Evolutionary conservation across 2,329 filamentous ascomycete species (phyloP).

Genomic region (Ophiostoma sp.): DNA sequence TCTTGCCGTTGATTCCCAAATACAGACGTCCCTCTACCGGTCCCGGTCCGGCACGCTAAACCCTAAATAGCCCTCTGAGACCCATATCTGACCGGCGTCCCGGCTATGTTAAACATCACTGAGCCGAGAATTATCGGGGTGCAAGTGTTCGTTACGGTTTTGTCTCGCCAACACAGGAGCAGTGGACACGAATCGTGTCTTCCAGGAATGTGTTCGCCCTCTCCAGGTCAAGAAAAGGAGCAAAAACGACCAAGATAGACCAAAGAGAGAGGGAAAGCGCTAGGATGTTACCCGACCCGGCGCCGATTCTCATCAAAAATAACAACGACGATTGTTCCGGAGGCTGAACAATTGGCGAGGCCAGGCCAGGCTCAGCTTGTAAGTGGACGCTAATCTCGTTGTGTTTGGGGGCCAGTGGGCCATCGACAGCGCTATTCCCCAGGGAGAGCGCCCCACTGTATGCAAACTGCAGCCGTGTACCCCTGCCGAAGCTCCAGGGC

Average conservation of each 20-base stretch:
- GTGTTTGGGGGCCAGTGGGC: background rate
- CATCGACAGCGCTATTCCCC: background rate
- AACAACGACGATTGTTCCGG: conserved; percentile 14
- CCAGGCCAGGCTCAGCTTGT: background rate
- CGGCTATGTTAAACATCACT: background rate
- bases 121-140: conserved; percentile 2
- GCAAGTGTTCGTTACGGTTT: too few species aligned
- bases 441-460: background rate
- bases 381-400: background rate
- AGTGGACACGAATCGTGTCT: background rate
- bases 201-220: background rate
- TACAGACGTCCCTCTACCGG: background rate
- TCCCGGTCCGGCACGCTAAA: conserved; percentile 8
- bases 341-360: background rate
- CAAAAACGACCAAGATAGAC: background rate
- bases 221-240: background rate
- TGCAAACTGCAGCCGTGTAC: background rate
- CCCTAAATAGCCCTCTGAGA: background rate
- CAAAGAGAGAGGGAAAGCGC: background rate
- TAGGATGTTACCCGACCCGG: conserved; percentile 7
- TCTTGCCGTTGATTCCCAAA: background rate
- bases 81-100: background rate
- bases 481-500: conserved; percentile 7
- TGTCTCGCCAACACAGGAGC: background rate
- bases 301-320: conserved; percentile 2